phyloP scores from a whole-genome alignment of 73 alveolate species.

The Tetrahymena elliotti region DNA sequence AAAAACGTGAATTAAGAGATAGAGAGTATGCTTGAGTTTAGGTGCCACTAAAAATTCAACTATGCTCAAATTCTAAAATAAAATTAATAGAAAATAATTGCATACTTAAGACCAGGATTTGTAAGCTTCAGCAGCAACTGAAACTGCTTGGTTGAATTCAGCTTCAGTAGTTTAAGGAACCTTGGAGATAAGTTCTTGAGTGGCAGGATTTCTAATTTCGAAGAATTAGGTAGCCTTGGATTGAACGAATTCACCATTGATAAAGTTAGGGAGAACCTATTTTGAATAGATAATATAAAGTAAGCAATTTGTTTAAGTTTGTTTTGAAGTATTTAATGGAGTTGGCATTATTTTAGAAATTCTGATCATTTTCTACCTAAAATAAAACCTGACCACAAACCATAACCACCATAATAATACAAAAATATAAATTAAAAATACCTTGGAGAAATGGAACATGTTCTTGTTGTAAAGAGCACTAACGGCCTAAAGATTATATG shows the following conservation, averaged over 20 bases:
- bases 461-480: not conserved
- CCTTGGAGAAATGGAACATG: conserved; percentile 8
- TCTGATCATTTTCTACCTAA: not conserved
- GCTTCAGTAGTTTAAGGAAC: conserved; percentile 60
- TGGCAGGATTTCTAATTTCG: conserved; percentile 64
- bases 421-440: not conserved
- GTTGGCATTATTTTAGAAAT: not conserved
- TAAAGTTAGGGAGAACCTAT: conserved; percentile 22
- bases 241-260: conserved; percentile 64
- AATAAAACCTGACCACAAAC: not conserved
- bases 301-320: too few relatives aligned
- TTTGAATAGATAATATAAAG: not conserved
- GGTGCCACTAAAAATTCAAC: conserved; percentile 47
- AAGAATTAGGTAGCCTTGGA: conserved; percentile 50
- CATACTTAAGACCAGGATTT: conserved; percentile 67
- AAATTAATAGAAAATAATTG: not conserved
- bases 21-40: not conserved
- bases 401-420: not conserved
- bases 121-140: conserved; percentile 62
- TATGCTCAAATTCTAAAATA: not conserved
- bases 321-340: too few relatives aligned
- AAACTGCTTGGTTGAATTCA: conserved; percentile 76
- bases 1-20: not conserved
- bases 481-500: not conserved
- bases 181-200: conserved; percentile 59